Percentiles rank a stretch among this genome's conserved stretches.
Conservation (phyloP, 192 early-diverging fungal genomes). For the Podila minutissima region DNA sequence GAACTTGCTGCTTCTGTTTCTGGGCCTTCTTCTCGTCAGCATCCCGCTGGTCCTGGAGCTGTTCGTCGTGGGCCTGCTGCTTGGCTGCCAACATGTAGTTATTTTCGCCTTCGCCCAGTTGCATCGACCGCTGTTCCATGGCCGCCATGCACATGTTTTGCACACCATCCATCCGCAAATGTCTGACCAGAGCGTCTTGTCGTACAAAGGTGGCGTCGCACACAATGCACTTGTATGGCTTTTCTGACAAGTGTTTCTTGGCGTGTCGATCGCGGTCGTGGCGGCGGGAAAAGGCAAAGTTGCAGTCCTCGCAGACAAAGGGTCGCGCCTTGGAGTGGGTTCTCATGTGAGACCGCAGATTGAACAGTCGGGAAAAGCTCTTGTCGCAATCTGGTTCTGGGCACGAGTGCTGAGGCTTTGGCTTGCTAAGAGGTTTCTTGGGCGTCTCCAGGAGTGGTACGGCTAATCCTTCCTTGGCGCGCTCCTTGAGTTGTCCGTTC, state of each 20-base stretch:
- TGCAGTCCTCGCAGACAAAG: constrained; percentile 72
- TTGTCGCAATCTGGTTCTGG: constrained; percentile 80
- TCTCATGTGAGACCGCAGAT: constrained; percentile 81
- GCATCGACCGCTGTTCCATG: constrained; percentile 44
- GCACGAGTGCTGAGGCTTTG: constrained; percentile 57
- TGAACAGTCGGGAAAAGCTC: constrained; percentile 86
- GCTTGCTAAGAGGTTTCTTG: constrained; percentile 22
- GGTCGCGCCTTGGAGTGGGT: constrained; percentile 80
- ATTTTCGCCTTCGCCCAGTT: constrained; percentile 19
- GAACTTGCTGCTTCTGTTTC: background rate
- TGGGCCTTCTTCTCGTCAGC: constrained; percentile 16
- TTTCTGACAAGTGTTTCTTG: constrained; percentile 69
- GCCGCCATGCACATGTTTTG: constrained; percentile 49
- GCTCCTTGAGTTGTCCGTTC: constrained; percentile 35
- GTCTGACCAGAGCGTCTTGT: constrained; percentile 44
- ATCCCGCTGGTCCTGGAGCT: constrained; percentile 18
- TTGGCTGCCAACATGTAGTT: constrained; percentile 45
- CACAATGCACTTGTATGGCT: constrained; percentile 68
- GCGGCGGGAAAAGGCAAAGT: constrained; percentile 75
- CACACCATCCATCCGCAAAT: constrained; percentile 50
- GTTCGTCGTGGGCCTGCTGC: constrained; percentile 43
- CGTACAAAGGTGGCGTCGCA: constrained; percentile 57
- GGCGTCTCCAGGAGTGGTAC: constrained; percentile 3
- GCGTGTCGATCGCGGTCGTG: constrained; percentile 84
- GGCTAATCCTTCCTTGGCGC: constrained; percentile 18